Base-by-base conservation (phyloP, 192 early-diverging fungal species). In the Obelidium mucronatum region DNA sequence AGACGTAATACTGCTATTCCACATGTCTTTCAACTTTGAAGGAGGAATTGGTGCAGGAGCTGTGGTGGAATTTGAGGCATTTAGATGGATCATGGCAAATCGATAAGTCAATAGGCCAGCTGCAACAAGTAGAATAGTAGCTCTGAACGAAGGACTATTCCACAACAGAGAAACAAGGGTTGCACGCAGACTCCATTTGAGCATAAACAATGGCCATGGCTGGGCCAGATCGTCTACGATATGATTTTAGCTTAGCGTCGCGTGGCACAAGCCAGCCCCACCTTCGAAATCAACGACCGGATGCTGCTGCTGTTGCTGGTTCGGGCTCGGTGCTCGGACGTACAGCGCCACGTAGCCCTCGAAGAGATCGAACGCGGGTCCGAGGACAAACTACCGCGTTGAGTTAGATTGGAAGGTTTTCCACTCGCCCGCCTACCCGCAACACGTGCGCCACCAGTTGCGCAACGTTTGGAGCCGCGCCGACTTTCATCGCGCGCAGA, bases 171-270 rank as follows among this genome's bases (percentile, higher is more conserved):
- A 19, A 31, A 62, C 42, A 4, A 60, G 13, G 48, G 60, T n/a
- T n/a, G 39, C 31, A 33, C 72, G 56, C 24, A 74, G 30, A n/a
- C 37, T 19, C 72, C 72, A 74, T 63, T 62, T 60, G 36, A 63
- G 19, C n/a, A 54, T 48, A 51, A 51, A 62, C 40, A 62, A 13
- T 15, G 72, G 40, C 59, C 55, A 60, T n/a, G 60, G 72, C 40
- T 62, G 35, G 15, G 40, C 19, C 13, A 44, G 17, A 0, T 42
- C 66, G 26, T 33, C 22, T 51, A 8, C 48, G 22, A 51, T 28
- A 8, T 58, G 55, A 31, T 28, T 8, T 58, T 31, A 22, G 0
- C 13, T 58, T 1, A 28, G 30, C 0, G 8, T 58, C 22, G 26
- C 55, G 24, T 1, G 55, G 11, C n/a, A n/a, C n/a, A n/a, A n/a